phyloP scores from a whole-genome alignment of 2,329 filamentous ascomycete genomes.

The Coniochaeta prunicola region DNA sequence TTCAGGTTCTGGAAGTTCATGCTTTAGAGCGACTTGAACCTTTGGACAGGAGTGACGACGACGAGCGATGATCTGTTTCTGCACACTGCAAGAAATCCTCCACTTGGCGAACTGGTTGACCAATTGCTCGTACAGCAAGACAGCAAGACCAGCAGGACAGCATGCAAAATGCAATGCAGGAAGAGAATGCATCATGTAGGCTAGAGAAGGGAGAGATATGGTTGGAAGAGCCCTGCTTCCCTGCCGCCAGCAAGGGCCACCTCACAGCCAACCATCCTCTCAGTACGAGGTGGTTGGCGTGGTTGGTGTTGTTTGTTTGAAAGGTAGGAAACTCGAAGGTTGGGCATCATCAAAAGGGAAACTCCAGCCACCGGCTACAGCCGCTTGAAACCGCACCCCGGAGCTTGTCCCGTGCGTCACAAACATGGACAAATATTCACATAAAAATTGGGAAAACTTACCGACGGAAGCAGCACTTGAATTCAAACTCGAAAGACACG shows the following conservation, averaged over 20 bases:
- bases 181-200: constrained; percentile 22
- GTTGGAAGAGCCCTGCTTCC: constrained; percentile 14
- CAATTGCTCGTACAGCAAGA: constrained; percentile 23
- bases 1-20: constrained; percentile 31
- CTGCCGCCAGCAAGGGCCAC: neutral
- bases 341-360: neutral
- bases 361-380: neutral
- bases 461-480: neutral
- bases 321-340: neutral
- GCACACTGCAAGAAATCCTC: constrained; percentile 16
- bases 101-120: constrained; percentile 21
- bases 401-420: neutral
- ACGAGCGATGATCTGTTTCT: neutral
- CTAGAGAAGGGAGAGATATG: constrained; percentile 19
- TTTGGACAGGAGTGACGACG: neutral
- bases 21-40: constrained; percentile 8
- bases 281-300: constrained; percentile 2
- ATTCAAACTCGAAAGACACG: neutral
- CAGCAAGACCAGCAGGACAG: constrained; percentile 3
- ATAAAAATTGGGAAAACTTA: neutral
- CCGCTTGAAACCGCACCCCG: neutral
- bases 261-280: neutral
- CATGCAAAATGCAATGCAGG: constrained; percentile 20
- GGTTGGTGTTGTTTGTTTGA: neutral
- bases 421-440: neutral